Percentiles rank a stretch among this genome's conserved stretches.
phyloP scores from a whole-genome alignment of 2,329 filamentous ascomycete genomes.

The Trematosphaeria pertusa region DNA sequence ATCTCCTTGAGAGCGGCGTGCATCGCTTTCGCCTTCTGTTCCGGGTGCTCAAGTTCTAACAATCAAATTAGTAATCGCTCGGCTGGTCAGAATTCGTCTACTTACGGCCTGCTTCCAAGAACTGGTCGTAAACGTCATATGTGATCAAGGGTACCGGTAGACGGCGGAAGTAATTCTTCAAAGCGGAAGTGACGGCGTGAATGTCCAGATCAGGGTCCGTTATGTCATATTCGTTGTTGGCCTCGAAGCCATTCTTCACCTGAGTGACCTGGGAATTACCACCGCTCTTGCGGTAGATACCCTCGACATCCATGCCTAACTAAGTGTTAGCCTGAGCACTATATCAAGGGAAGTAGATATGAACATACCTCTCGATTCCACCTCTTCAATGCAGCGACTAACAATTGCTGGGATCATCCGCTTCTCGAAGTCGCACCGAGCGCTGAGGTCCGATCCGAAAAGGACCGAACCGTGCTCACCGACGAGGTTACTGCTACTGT shows the following conservation, averaged over 20 bases:
- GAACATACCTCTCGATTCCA: slow-evolving; percentile 78
- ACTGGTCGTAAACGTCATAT: slow-evolving; percentile 87
- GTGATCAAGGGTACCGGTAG: slow-evolving; percentile 88
- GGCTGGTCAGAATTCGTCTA: no score
- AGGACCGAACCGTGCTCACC: slow-evolving; percentile 58
- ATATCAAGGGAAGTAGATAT: background rate
- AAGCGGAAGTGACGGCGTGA: slow-evolving; percentile 89
- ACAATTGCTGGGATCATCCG: slow-evolving; percentile 90
- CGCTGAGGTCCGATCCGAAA: slow-evolving; percentile 88
- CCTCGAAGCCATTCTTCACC: slow-evolving; percentile 91
- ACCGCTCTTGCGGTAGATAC: slow-evolving; percentile 97
- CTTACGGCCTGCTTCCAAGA: slow-evolving; percentile 81
- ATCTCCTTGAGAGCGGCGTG: slow-evolving; percentile 77
- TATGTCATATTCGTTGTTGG: slow-evolving; percentile 84
- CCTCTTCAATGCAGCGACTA: slow-evolving; percentile 93
- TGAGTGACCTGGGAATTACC: slow-evolving; percentile 89
- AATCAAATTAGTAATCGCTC: slow-evolving; percentile 15
- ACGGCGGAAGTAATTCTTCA: slow-evolving; percentile 98
- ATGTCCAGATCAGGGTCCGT: slow-evolving; percentile 94
- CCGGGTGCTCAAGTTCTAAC: slow-evolving; percentile 67
- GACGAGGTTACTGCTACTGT: slow-evolving; percentile 52
- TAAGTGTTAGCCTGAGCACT: slow-evolving; percentile 10
- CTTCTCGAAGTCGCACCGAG: slow-evolving; percentile 86
- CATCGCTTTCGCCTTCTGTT: slow-evolving; percentile 62
- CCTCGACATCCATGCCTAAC: slow-evolving; percentile 86